Conservation (phyloP, 2,329 filamentous ascomycete genomes). For the Lomentospora prolificans region DNA sequence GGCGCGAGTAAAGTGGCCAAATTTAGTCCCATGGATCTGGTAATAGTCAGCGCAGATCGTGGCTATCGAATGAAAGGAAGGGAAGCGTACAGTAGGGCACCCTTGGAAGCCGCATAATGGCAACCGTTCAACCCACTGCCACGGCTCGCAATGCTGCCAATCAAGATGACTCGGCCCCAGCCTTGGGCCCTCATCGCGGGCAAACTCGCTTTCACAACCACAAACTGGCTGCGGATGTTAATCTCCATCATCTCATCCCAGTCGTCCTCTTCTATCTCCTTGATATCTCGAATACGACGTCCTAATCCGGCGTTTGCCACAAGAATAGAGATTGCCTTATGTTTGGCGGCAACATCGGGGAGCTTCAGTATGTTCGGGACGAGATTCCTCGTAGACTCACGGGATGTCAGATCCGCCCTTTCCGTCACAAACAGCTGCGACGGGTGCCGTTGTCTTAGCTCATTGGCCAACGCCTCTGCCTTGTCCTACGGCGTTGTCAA, state of each 20-base stretch:
- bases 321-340: slow-evolving; percentile 21
- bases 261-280: slow-evolving; percentile 23
- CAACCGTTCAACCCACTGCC: slow-evolving; percentile 25
- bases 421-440: slow-evolving; percentile 19
- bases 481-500: background rate
- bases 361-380: slow-evolving; percentile 15
- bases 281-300: slow-evolving; percentile 22
- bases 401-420: slow-evolving; percentile 19
- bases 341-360: slow-evolving; percentile 13
- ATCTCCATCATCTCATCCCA: slow-evolving; percentile 27
- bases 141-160: slow-evolving; percentile 23
- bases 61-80: background rate
- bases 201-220: slow-evolving; percentile 22
- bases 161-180: slow-evolving; percentile 22
- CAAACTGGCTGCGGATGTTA: slow-evolving; percentile 23
- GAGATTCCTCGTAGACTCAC: slow-evolving; percentile 16
- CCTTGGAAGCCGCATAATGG: slow-evolving; percentile 25
- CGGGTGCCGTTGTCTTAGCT: slow-evolving; percentile 13
- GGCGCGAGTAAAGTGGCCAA: slow-evolving; percentile 21
- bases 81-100: slow-evolving; percentile 12
- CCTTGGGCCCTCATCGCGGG: slow-evolving; percentile 20
- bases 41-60: background rate
- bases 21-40: slow-evolving; percentile 25
- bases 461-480: background rate
- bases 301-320: slow-evolving; percentile 24